Conservation (phyloP, 2,329 filamentous ascomycete species). For the Fusarium concolor region DNA sequence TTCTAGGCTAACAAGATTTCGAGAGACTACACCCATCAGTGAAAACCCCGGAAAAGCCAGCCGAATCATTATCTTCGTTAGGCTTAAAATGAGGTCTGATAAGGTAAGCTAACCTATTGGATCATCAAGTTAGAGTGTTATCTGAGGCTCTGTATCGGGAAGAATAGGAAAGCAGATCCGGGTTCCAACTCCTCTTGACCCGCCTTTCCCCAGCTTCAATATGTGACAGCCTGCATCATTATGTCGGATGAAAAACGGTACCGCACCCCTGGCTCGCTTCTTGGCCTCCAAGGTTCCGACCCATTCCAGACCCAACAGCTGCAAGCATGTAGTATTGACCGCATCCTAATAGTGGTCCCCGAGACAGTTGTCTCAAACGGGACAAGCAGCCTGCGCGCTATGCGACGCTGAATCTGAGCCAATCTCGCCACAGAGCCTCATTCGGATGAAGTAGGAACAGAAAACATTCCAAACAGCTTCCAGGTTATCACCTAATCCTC, state of each 20-base stretch:
- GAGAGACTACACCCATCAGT: neutral
- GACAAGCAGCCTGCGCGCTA: neutral
- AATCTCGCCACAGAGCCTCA: neutral
- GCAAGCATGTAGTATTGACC: neutral
- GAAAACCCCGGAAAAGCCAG: neutral
- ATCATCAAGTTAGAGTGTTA: rapidly evolving
- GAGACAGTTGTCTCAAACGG: neutral
- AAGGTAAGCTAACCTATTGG: neutral
- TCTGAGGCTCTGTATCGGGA: neutral
- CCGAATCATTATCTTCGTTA: constrained; percentile 8
- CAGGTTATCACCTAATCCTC: neutral
- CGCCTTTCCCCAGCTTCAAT: neutral
- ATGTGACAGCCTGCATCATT: neutral
- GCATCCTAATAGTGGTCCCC: neutral
- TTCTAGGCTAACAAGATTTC: neutral
- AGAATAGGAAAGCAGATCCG: neutral
- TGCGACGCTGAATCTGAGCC: neutral
- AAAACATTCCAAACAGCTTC: neutral
- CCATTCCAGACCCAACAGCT: neutral
- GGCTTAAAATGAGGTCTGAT: rapidly evolving
- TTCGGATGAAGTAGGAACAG: neutral
- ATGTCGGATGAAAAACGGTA: neutral
- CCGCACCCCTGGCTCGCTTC: neutral
- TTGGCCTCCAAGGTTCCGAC: neutral
- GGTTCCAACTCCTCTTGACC: neutral